phyloP scores from a whole-genome alignment of 345 rosid species.

The Arabis alpina region DNA sequence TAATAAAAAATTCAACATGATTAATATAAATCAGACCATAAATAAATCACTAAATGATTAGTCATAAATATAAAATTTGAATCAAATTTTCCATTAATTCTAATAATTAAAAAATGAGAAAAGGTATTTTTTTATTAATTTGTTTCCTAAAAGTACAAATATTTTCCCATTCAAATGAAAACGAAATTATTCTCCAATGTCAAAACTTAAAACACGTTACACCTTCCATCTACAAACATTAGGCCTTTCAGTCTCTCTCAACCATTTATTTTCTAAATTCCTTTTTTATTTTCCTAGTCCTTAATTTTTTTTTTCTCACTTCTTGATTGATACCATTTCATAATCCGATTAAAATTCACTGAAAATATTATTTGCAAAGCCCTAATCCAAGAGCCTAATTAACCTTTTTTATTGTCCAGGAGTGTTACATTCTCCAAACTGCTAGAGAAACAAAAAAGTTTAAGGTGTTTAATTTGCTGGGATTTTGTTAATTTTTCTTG shows the following conservation, averaged over 20 bases:
- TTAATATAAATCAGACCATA: too few relatives aligned
- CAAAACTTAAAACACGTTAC: conserved; percentile 19
- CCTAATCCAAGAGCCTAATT: background rate
- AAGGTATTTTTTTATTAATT: background rate
- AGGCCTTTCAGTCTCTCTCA: conserved; percentile 16
- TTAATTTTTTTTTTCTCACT: background rate
- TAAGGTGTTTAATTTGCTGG: too few relatives aligned
- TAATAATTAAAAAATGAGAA: too few relatives aligned
- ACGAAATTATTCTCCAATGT: background rate
- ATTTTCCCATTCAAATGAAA: background rate
- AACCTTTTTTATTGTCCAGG: background rate
- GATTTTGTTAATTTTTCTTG: background rate
- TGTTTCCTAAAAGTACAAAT: background rate
- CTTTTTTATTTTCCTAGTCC: background rate
- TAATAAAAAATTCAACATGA: too few relatives aligned
- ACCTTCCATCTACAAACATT: conserved; percentile 21
- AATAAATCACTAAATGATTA: too few relatives aligned
- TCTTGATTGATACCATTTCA: conserved; percentile 5
- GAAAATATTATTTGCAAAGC: background rate
- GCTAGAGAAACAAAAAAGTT: background rate
- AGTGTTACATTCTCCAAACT: conserved; percentile 8
- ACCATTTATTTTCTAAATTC: conserved; percentile 4
- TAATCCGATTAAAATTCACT: conserved; percentile 15
- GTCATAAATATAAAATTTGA: too few relatives aligned
- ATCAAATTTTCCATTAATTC: too few relatives aligned